These are phyloP conservation scores for Tilletia caries DNA, from an alignment of 1,284 basidiomycete genomes.

Conservation along the genomic window DNA sequence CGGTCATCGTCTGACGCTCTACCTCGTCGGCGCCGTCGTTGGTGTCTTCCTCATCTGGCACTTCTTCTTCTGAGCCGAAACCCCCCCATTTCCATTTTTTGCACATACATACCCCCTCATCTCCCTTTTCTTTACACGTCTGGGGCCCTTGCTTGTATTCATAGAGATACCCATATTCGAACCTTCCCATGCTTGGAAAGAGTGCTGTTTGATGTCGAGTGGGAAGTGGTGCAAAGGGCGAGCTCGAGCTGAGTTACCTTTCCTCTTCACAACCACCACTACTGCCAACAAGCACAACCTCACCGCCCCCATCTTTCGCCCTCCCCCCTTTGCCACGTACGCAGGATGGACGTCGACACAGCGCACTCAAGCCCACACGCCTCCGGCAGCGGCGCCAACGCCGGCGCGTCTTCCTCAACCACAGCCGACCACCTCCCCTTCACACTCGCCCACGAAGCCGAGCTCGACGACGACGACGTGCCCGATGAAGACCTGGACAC, in stretches of 20 bases:
- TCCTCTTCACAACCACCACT: neutral
- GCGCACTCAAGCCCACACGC: neutral
- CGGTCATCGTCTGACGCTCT: conserved; percentile 34
- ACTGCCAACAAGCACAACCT: neutral
- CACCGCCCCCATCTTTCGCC: no score
- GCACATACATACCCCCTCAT: no score
- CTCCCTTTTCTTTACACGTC: no score
- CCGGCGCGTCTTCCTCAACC: neutral
- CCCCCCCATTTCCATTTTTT: no score
- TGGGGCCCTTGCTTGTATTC: no score
- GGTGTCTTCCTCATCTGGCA: conserved; percentile 37
- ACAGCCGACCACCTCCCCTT: neutral
- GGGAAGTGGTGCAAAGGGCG: no score
- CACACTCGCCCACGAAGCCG: neutral
- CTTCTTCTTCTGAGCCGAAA: conserved; percentile 10
- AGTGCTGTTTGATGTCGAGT: no score
- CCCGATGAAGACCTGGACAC: conserved; percentile 50
- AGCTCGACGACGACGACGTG: conserved; percentile 22
- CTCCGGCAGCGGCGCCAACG: neutral
- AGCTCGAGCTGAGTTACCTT: neutral
- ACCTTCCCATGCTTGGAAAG: no score
- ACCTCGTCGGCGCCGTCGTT: conserved; percentile 36
- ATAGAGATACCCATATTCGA: no score
- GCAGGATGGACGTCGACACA: neutral
- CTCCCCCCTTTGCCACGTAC: no score